These are phyloP conservation scores for Kitagawia praeruptora DNA, from an alignment of 129 eudicot genomes.

Conservation along the genomic window DNA sequence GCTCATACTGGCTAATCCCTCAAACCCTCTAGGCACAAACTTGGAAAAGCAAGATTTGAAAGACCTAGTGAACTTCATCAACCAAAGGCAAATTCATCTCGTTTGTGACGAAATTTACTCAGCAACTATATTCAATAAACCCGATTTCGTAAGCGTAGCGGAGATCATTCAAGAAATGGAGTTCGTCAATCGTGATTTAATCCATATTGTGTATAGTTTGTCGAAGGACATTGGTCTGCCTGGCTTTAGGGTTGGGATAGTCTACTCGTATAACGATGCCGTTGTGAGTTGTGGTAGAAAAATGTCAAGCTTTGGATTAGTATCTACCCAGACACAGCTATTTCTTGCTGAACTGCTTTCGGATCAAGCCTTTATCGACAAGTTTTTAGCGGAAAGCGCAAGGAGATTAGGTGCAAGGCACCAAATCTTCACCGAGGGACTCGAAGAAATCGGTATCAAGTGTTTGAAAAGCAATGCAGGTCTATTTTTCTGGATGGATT, in stretches of 20 bases:
- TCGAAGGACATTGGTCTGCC: constrained; percentile 78
- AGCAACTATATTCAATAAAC: constrained; percentile 43
- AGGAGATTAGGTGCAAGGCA: constrained; percentile 45
- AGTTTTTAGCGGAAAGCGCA: constrained; percentile 32
- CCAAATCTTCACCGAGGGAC: constrained; percentile 34
- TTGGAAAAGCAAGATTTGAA: constrained; percentile 39
- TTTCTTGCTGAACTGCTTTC: constrained; percentile 59
- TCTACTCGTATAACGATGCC: constrained; percentile 62
- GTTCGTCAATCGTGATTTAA: constrained; percentile 30
- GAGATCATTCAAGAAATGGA: constrained; percentile 56
- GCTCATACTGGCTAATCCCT: constrained; percentile 62
- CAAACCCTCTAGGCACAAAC: constrained; percentile 73
- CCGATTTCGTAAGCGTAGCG: constrained; percentile 38
- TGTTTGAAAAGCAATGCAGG: constrained; percentile 77
- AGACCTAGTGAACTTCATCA: constrained; percentile 47
- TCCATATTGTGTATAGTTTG: constrained; percentile 64
- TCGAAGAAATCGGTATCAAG: constrained; percentile 40
- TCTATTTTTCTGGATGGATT: constrained; percentile 77
- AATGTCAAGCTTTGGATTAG: constrained; percentile 86
- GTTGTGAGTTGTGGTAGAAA: constrained; percentile 65
- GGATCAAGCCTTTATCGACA: constrained; percentile 46
- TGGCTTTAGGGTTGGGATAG: constrained; percentile 68
- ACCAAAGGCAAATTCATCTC: constrained; percentile 45
- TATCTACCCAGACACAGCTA: constrained; percentile 77
- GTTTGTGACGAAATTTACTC: constrained; percentile 80